Evolutionary conservation across 768 basidiomycete species (phyloP).

Genomic region (Candolleomyces efflorescens): DNA sequence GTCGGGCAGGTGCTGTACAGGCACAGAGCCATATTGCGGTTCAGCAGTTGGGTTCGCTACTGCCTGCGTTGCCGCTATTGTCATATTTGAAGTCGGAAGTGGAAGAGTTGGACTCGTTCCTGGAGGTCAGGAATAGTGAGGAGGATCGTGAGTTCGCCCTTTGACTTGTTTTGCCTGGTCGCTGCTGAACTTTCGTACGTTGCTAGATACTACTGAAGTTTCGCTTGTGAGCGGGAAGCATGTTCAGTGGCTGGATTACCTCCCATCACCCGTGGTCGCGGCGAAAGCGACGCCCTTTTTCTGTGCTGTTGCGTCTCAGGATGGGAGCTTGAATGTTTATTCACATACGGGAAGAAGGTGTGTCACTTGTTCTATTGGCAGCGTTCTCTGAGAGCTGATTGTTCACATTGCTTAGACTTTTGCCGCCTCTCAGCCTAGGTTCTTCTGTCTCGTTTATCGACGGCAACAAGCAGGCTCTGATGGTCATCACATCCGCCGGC

Average conservation of each 20-base stretch:
- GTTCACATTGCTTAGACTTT: constrained; percentile 45
- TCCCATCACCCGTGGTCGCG: constrained; percentile 67
- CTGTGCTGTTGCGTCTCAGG: constrained; percentile 74
- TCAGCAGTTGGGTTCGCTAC: constrained; percentile 21
- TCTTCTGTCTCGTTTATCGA: constrained; percentile 67
- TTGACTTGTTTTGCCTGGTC: background rate
- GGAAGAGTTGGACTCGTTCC: constrained; percentile 61
- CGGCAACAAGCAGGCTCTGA: constrained; percentile 56
- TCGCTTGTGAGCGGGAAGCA: constrained; percentile 59
- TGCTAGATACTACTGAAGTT: constrained; percentile 62
- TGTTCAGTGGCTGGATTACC: constrained; percentile 87
- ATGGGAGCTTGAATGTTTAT: constrained; percentile 81
- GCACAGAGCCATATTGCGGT: background rate
- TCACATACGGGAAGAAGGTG: constrained; percentile 81
- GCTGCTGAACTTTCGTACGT: background rate
- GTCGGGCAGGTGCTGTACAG: constrained; percentile 12
- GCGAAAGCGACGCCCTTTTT: constrained; percentile 62
- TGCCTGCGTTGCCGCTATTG: constrained; percentile 58
- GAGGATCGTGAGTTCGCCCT: constrained; percentile 44
- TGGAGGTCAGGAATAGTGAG: constrained; percentile 80
- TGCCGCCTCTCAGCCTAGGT: constrained; percentile 74
- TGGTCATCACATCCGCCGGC: constrained; percentile 71
- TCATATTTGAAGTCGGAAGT: constrained; percentile 54
- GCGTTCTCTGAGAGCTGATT: background rate
- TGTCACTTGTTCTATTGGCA: background rate